phyloP scores from a whole-genome alignment of 805 yeast species.

The Candida takata region DNA sequence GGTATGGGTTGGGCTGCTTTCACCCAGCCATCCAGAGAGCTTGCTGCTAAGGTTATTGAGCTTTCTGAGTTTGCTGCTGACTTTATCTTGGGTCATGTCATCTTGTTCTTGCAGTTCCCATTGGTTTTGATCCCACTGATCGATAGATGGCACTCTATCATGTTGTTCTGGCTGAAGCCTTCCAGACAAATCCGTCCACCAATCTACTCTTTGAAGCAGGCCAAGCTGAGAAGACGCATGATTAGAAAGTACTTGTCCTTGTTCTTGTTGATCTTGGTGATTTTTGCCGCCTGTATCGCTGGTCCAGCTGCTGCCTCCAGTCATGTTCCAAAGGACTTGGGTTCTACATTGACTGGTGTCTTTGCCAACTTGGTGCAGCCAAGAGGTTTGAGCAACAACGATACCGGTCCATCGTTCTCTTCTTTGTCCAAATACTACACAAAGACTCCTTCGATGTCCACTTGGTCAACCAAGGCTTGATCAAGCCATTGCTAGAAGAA shows the following conservation, averaged over 20 bases:
- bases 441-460: conserved; percentile 42
- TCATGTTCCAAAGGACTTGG: conserved; percentile 34
- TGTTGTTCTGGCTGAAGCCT: conserved; percentile 98
- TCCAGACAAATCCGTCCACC: conserved; percentile 97
- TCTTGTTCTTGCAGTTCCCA: conserved; percentile 87
- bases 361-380: conserved; percentile 82
- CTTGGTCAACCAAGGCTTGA: conserved; percentile 50
- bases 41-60: conserved; percentile 88
- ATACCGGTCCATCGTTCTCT: conserved; percentile 53
- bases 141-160: conserved; percentile 96
- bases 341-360: conserved; percentile 29
- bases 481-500: no score
- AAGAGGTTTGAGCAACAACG: conserved; percentile 72
- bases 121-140: conserved; percentile 74
- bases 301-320: conserved; percentile 89
- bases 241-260: conserved; percentile 85
- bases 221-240: conserved; percentile 94
- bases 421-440: conserved; percentile 35
- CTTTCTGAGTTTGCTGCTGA: conserved; percentile 95
- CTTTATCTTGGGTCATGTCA: conserved; percentile 84
- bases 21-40: conserved; percentile 95
- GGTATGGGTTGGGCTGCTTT: conserved; percentile 91
- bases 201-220: conserved; percentile 92
- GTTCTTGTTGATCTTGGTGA: conserved; percentile 60
- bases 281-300: conserved; percentile 70